phyloP scores from a whole-genome alignment of 768 basidiomycete species.

The Cyclocybe aegerita region DNA sequence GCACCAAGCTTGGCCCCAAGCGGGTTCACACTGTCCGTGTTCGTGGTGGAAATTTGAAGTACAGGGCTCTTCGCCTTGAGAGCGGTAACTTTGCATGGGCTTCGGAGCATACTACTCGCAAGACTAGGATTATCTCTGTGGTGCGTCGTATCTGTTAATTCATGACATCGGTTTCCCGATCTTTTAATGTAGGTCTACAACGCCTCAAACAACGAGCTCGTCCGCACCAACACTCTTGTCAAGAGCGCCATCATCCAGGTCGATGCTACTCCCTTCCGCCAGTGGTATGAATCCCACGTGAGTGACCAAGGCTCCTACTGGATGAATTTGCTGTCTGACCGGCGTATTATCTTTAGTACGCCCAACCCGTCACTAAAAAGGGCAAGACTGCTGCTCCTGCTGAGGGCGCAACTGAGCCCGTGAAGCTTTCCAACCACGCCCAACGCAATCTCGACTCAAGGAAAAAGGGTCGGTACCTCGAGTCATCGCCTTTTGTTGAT shows the following conservation, averaged over 20 bases:
- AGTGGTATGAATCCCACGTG: slow-evolving; percentile 99
- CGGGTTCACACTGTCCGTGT: slow-evolving; percentile 94
- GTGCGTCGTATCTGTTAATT: slow-evolving; percentile 49
- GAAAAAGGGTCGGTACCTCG: slow-evolving; percentile 71
- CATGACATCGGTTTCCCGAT: slow-evolving; percentile 2
- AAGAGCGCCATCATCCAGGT: slow-evolving; percentile 96
- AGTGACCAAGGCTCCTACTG: slow-evolving; percentile 59
- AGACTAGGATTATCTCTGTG: slow-evolving; percentile 95
- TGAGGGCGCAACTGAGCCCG: slow-evolving; percentile 51
- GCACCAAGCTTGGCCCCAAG: slow-evolving; percentile 95
- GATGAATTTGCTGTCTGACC: slow-evolving; percentile 1
- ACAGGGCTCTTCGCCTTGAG: slow-evolving; percentile 95
- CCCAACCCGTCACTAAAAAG: slow-evolving; percentile 91
- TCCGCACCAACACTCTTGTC: slow-evolving; percentile 99
- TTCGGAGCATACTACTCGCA: slow-evolving; percentile 90
- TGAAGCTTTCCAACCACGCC: slow-evolving; percentile 88
- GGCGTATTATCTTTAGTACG: slow-evolving; percentile 60
- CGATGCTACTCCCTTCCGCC: slow-evolving; percentile 98
- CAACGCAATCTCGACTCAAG: slow-evolving; percentile 85
- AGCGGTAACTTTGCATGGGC: slow-evolving; percentile 99
- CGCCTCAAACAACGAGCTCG: slow-evolving; percentile 99
- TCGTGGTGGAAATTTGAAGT: slow-evolving; percentile 94
- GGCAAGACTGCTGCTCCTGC: slow-evolving; percentile 60
- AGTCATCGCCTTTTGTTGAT: neutral
- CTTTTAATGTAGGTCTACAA: slow-evolving; percentile 79